Evolutionary conservation across 1,284 basidiomycete species (phyloP), one percentile per base, ranked within the genome.

Genomic region (Ceratobasidium theobromae): DNA sequence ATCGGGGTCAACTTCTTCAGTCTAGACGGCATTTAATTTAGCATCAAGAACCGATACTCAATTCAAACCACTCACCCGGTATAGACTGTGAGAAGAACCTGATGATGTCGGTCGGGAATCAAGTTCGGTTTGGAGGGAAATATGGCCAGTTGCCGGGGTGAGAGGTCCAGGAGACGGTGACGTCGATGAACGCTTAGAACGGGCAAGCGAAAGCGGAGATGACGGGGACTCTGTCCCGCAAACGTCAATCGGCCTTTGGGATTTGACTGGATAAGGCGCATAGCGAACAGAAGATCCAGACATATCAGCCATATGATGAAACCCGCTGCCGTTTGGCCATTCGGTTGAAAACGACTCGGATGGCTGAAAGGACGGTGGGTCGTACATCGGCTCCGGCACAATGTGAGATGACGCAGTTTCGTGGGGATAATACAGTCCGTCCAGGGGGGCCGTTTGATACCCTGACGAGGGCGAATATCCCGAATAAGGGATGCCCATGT

Each of bases 1-100:
- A 69, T 86, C 82, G 3, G 79, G 76, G 16, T 53, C 60, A n/a
- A 64, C 33, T 16, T 64, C 60, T 23, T 64, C 60, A 32, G 51
- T 53, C 60, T 64, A 52, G 14, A 43, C 32, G 32, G 38, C 33
- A 32, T 30, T 49, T 16, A n/a, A 33, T 27, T 60, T 64, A 64
- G 60, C 27, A n/a, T n/a, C 11, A n/a, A 18, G 18, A 40, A 49
- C 18, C 43, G 11, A 23, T 48, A 18, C 28, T 41, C 23, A 38
- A 49, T 30, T 25, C 16, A 23, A 16, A 23, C 27, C 5, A 53
- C 60, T 64, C 40, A 64, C 60, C 33, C 60, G 32, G 43, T 53
- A 28, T 27, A 53, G 32, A 27, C 43, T 51, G 18, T 49, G 60
- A 1, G 48, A 43, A 9, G 48, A 43, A 41, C 38, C 48, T 27